Evolutionary conservation across 345 rosid species (phyloP), one percentile per base, ranked within the genome.

Genomic region (Theobroma cacao): DNA sequence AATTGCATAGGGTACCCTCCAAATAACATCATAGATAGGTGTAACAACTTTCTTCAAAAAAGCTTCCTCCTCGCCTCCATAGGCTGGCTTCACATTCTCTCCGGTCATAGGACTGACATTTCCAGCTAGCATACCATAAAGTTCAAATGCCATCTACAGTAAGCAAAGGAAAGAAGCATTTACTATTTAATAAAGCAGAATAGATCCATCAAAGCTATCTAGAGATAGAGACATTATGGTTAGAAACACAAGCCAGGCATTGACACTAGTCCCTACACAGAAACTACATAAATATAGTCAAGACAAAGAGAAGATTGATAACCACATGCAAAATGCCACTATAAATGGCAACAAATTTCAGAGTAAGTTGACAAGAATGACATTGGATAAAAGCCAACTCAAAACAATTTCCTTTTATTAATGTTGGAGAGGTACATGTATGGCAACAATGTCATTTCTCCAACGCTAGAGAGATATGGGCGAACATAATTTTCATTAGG

Each of bases 71-170:
- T 91, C 98, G 56, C 98, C 98, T 79, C 98, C 98, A 87, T 97
- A 97, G 50, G 97, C 97, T 64, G 99, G 99, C 85, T 91, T 93
- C 52, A 94, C 92, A 87, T 97, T 93, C 86, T 97, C 98, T 58
- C 99, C 99, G 0, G 99, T 97, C 97, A 89, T 89, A 48, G 98
- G 94, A 87, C 98, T 97, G 75, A 97, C 94, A 81, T 91, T 94
- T 77, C 98, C 98, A 84, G 99, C 98, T 75, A 97, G 90, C 97
- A 94, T 90, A 50, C 97, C 98, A 88, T 94, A 97, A 61, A 97
- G 87, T 84, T 97, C 99, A 84, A 93, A 97, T 9, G 99, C 99
- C 98, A 97, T 97, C 99, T 97, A 83, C 74, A 72, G 26, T 60
- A 77, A 78, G 45, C 18, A 80, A 55, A 22, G 56, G 33, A 53